Conservation (phyloP, 1,284 basidiomycete genomes). For the Apiotrichum laibachii region DNA sequence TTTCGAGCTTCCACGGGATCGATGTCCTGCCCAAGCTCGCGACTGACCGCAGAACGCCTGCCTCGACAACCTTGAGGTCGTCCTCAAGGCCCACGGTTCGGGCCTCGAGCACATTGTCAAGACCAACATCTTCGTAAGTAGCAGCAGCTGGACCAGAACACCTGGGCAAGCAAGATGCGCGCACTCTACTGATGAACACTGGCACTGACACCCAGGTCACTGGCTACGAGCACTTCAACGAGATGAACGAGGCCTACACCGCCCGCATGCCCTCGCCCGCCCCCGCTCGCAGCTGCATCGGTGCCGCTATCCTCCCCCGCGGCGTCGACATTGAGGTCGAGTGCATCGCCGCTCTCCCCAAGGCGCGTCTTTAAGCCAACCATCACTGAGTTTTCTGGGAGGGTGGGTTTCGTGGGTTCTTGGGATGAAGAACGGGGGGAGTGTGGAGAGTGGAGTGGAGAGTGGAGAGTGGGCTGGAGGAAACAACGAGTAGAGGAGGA, state of each 20-base stretch:
- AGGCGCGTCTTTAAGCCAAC: constrained; percentile 24
- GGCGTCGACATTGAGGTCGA: constrained; percentile 64
- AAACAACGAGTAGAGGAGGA: too few relatives aligned
- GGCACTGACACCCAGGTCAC: constrained; percentile 26
- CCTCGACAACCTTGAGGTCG: constrained; percentile 59
- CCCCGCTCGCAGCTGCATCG: constrained; percentile 65
- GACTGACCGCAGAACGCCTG: constrained; percentile 55
- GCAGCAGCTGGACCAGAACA: not conserved
- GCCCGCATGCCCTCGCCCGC: constrained; percentile 44
- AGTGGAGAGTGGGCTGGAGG: too few relatives aligned
- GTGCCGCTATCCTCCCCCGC: constrained; percentile 59
- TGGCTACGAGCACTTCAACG: constrained; percentile 33
- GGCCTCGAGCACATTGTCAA: constrained; percentile 62
- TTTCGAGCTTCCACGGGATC: too few relatives aligned
- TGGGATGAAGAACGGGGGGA: too few relatives aligned
- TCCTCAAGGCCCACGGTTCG: constrained; percentile 63
- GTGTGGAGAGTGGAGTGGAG: too few relatives aligned
- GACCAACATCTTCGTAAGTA: constrained; percentile 60
- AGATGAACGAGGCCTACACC: constrained; percentile 32
- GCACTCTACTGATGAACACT: too few relatives aligned
- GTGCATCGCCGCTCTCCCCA: constrained; percentile 54
- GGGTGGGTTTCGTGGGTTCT: not conserved
- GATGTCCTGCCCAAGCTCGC: too few relatives aligned
- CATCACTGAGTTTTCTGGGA: too few relatives aligned
- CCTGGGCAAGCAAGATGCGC: not conserved